Base-by-base conservation (phyloP, 768 basidiomycete genomes). In the Suillus subalutaceus region DNA sequence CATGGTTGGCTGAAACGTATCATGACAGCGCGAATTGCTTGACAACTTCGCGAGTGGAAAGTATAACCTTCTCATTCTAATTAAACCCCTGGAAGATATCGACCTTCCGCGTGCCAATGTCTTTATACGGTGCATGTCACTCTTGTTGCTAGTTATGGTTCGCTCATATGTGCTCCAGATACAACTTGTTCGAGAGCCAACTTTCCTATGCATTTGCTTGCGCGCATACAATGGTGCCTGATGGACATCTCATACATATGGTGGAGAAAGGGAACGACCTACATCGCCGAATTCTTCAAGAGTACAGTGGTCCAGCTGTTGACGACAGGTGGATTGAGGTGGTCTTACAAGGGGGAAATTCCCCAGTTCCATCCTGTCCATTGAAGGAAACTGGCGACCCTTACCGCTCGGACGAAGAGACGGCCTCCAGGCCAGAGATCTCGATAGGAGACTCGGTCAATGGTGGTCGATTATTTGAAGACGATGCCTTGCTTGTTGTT, bases 361-460 rank as follows among this genome's bases (percentile, higher is more conserved):
- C 67, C 67, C 76, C 82, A 6, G 73, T 83, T 30, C 88, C 88
- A 5, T 84, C 86, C 37, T 72, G 65, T 44, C 77, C 80, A 37
- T 68, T 88, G 16, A 73, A 69, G 26, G 80, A 83, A 61, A 77
- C 75, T 53, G 72, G 72, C 37, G 73, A 83, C 65, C 73, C 83
- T n/a, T 84, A 82, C 67, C 77, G 80, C 50, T 83, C 83, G 16
- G 83, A 83, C 38, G 84, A 87, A 46, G 82, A 81, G 18, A 57
- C 16, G 26, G 76, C 78, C 2, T 69, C 74, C n/a, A 66, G 65
- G 23, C 63, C 65, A 9, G 75, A 72, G 55, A 68, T 74, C 23
- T 85, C 68, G 67, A 81, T 93, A 55, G 75, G 82, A 67, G 90
- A 93, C 71, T 85, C 92, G 2, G 82, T 84, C 3, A 88, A 90